phyloP scores from a whole-genome alignment of 306 rosid species.

The Leucaena leucocephala region DNA sequence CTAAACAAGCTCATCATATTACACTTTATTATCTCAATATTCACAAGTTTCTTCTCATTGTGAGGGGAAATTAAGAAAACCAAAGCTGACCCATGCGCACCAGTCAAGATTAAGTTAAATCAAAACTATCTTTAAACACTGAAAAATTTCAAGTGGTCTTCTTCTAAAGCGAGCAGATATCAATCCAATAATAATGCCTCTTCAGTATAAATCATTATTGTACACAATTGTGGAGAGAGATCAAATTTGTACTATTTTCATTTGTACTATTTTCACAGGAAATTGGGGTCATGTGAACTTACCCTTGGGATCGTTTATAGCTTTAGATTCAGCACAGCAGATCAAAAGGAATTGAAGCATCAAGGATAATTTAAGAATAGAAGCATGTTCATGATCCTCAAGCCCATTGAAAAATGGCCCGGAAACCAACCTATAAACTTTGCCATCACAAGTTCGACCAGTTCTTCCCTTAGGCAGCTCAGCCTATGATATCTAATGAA shows the following conservation, averaged over 20 bases:
- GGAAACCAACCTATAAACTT: conserved; percentile 77
- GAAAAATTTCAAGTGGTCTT: conserved; percentile 24
- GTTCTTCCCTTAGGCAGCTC: conserved; percentile 91
- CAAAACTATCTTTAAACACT: conserved; percentile 9
- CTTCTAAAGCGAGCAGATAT: background rate
- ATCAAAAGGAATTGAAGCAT: conserved; percentile 76
- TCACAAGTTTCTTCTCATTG: conserved; percentile 4
- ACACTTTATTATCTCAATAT: conserved; percentile 24
- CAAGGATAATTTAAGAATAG: conserved; percentile 74
- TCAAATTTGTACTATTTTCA: too few species aligned
- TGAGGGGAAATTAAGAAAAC: background rate
- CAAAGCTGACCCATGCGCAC: background rate
- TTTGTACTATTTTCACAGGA: conserved; percentile 26
- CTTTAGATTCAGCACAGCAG: conserved; percentile 80
- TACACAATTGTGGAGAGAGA: conserved; percentile 11
- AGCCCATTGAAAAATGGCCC: conserved; percentile 61
- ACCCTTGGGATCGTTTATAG: conserved; percentile 87
- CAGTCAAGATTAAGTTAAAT: background rate
- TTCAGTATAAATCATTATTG: background rate
- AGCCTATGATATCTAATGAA: conserved; percentile 57
- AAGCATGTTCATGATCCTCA: conserved; percentile 67
- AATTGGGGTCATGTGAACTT: conserved; percentile 27
- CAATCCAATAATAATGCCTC: background rate
- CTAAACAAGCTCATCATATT: conserved; percentile 16
- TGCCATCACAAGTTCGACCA: conserved; percentile 95